Evolutionary conservation across 1,284 basidiomycete species (phyloP).

Genomic region (Neotropicomus parvogracilis): DNA sequence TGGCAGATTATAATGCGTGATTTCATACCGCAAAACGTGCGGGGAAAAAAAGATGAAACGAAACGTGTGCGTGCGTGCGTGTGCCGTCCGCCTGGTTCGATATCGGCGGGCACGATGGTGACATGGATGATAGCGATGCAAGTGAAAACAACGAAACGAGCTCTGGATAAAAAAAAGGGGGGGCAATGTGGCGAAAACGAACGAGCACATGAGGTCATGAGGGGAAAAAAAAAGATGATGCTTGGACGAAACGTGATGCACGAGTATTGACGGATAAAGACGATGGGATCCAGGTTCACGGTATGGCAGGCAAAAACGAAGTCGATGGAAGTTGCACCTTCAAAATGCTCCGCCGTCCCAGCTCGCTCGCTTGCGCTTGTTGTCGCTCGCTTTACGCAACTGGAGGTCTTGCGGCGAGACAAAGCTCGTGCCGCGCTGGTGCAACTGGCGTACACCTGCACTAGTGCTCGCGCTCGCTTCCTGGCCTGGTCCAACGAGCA

Average conservation of each 20-base stretch:
- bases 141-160: conserved; percentile 11
- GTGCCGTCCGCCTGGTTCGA: conserved; percentile 16
- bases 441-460: conserved; percentile 28
- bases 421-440: conserved; percentile 60
- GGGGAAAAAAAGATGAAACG: conserved; percentile 1
- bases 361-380: conserved; percentile 71
- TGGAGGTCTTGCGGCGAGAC: conserved; percentile 67
- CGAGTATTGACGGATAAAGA: conserved; percentile 14
- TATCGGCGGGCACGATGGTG: conserved; percentile 4
- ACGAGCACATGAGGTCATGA: neutral
- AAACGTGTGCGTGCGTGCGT: conserved; percentile 13
- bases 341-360: conserved; percentile 58
- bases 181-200: conserved; percentile 10
- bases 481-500: conserved; percentile 20
- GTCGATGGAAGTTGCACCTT: neutral
- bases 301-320: neutral
- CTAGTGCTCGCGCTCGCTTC: conserved; percentile 8
- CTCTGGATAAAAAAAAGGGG: conserved; percentile 4
- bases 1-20: conserved; percentile 29
- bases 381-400: conserved; percentile 48
- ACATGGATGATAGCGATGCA: conserved; percentile 25
- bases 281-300: conserved; percentile 3
- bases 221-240: neutral
- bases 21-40: conserved; percentile 19
- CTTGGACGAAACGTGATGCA: conserved; percentile 7